Base-by-base conservation (phyloP, 2,329 filamentous ascomycete species). In the Bertia moriformis region DNA sequence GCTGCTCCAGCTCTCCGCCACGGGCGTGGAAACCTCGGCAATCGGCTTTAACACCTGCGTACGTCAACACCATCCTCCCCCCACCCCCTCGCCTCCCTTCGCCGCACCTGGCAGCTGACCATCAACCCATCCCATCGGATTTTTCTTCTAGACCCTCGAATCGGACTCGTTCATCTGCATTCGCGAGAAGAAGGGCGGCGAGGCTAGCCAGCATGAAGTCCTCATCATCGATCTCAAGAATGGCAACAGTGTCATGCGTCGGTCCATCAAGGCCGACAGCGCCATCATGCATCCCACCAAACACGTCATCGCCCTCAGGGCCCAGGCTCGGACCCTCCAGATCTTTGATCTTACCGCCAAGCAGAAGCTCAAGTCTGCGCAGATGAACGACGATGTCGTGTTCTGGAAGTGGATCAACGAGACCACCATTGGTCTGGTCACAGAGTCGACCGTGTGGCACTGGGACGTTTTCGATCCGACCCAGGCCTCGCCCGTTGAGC, bases 371-470 rank as follows among this genome's bases (percentile, higher is more conserved):
- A 96, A 96, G 73, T 94, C 89, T 30, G 81, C 88, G 43, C 86
- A 83, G 39, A 95, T 96, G 83, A 86, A 82, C 53, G 91, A 96
- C 60, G 91, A 98, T 62, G 87, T 98, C 39, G 81, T 91, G 45
- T 98, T 93, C 71, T 98, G 91, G 93, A 94, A 94, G 66, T 98
- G 91, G 91, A 86, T 93, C 63, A 94, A 78, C 62, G 85, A 94
- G 52, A 82, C 73, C 42, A 83, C 80, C 44, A 66, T 98, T 43
- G 91, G 89, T 45, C 68, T 98, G 51, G 84, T 98, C 46, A 96
- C 89, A 46, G 87, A 93, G 43, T 83, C 73, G 46, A 79, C 83
- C 30, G 85, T 98, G 45, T 96, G 87, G 61, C 91, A 98, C 66
- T 98, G 91, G 91, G 86, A 98, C 57, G 84, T 98, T 47, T 89